These are phyloP conservation scores for Ministeria vibrans DNA, from an alignment of 78 protist species.

Conservation along the genomic window DNA sequence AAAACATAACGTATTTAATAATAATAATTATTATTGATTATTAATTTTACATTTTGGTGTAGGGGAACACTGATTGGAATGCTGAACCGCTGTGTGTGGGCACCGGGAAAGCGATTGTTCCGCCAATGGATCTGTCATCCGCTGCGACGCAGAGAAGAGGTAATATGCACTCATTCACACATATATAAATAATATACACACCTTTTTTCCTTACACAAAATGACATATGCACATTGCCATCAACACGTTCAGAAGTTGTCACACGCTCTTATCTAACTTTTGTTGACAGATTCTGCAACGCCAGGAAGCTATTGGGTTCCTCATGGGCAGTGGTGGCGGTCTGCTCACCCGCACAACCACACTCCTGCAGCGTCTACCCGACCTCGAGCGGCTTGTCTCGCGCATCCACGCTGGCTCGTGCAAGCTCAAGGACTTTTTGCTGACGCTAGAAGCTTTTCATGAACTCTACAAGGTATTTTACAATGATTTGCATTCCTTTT, in stretches of 20 bases:
- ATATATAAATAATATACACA: background rate
- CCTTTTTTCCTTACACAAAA: background rate
- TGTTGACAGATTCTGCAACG: background rate
- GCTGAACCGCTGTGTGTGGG: background rate
- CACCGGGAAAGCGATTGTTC: constrained; percentile 27
- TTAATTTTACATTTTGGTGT: too few relatives aligned
- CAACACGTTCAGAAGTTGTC: background rate
- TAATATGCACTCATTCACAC: background rate
- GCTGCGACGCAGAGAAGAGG: background rate
- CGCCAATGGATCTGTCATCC: constrained; percentile 40
- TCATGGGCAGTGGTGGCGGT: background rate
- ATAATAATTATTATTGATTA: too few relatives aligned
- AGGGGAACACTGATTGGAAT: constrained; percentile 18
- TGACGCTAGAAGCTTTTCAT: background rate
- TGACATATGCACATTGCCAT: background rate
- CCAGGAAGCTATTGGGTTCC: background rate
- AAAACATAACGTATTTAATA: too few relatives aligned
- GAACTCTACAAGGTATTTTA: background rate
- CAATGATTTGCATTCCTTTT: background rate
- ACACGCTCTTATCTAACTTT: background rate
- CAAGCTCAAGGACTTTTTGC: constrained; percentile 5
- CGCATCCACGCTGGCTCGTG: background rate
- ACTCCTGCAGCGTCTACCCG: background rate
- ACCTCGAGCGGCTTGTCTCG: background rate
- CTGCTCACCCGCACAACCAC: background rate